Evolutionary conservation across 257 asterid genomes (phyloP).

Genomic region (Lycium barbarum): DNA sequence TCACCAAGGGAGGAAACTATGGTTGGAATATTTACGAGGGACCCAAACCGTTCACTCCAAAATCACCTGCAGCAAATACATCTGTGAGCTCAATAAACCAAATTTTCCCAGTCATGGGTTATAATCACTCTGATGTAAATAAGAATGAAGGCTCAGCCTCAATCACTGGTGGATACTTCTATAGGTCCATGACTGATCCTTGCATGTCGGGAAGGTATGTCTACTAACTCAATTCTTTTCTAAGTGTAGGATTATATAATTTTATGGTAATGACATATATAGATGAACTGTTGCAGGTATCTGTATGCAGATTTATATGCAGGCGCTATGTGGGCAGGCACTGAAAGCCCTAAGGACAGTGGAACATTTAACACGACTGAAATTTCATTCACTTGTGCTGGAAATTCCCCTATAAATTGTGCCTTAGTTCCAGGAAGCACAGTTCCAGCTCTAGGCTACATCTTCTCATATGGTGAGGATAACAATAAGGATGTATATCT

Average conservation of each 20-base stretch:
- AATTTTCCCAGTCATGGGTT: constrained; percentile 89
- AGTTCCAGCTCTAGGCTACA: constrained; percentile 74
- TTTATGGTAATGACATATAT: not conserved
- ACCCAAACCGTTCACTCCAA: constrained; percentile 34
- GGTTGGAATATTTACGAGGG: constrained; percentile 93
- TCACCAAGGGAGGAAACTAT: constrained; percentile 82
- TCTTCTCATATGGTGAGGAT: constrained; percentile 88
- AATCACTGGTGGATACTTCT: constrained; percentile 87
- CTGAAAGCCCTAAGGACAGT: constrained; percentile 66
- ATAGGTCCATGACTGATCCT: constrained; percentile 75
- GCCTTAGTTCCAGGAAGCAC: constrained; percentile 58
- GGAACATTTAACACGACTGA: constrained; percentile 61
- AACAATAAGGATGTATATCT: constrained; percentile 65
- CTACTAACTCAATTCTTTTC: not conserved
- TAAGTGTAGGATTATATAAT: constrained; percentile 4
- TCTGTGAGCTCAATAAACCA: constrained; percentile 50
- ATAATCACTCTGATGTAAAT: constrained; percentile 76
- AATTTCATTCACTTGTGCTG: constrained; percentile 65
- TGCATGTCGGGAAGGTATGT: constrained; percentile 75
- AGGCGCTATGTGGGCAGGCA: constrained; percentile 72
- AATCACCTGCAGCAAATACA: constrained; percentile 53
- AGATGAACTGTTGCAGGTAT: constrained; percentile 54
- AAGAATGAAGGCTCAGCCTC: constrained; percentile 78
- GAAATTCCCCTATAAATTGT: constrained; percentile 76
- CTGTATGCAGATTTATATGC: constrained; percentile 81